These are phyloP conservation scores for Candida maltosa DNA, from an alignment of 805 yeast species.

Conservation along the genomic window DNA sequence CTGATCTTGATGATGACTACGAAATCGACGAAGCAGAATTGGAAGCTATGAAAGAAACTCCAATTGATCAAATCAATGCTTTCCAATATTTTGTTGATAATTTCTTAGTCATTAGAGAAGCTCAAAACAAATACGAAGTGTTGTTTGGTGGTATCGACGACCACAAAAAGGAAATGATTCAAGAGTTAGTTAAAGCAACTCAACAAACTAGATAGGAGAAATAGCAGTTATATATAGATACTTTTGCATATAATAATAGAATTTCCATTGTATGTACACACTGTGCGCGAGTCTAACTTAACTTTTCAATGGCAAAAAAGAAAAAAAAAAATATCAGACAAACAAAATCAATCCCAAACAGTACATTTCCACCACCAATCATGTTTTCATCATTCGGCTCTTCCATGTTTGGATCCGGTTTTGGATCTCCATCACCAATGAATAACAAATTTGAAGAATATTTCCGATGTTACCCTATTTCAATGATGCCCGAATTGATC, in stretches of 20 bases:
- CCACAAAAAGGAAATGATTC: slow-evolving; percentile 30
- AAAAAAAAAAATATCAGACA: not conserved
- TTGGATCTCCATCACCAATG: slow-evolving; percentile 19
- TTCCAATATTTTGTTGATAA: slow-evolving; percentile 62
- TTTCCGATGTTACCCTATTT: slow-evolving; percentile 88
- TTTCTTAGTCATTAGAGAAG: slow-evolving; percentile 45
- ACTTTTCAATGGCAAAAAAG: slow-evolving; percentile 3
- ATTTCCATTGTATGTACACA: too few species aligned
- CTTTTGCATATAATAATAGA: too few species aligned
- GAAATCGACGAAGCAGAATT: slow-evolving; percentile 71
- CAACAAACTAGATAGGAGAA: slow-evolving; percentile 5
- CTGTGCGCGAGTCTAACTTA: too few species aligned
- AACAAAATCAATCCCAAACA: not conserved
- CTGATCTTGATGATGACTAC: slow-evolving; percentile 25
- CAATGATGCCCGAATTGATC: slow-evolving; percentile 78
- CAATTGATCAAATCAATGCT: slow-evolving; percentile 74
- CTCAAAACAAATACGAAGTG: slow-evolving; percentile 48
- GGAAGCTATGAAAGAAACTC: slow-evolving; percentile 79
- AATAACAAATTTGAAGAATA: slow-evolving; percentile 67
- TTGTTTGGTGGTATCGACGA: slow-evolving; percentile 40
- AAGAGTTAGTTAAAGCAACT: slow-evolving; percentile 23
- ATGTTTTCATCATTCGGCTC: slow-evolving; percentile 46
- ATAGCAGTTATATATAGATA: too few species aligned
- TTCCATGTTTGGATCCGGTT: slow-evolving; percentile 26
- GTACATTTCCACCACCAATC: not conserved